Conservation (phyloP, 1,284 basidiomycete genomes). For the Ganoderma boninense region DNA sequence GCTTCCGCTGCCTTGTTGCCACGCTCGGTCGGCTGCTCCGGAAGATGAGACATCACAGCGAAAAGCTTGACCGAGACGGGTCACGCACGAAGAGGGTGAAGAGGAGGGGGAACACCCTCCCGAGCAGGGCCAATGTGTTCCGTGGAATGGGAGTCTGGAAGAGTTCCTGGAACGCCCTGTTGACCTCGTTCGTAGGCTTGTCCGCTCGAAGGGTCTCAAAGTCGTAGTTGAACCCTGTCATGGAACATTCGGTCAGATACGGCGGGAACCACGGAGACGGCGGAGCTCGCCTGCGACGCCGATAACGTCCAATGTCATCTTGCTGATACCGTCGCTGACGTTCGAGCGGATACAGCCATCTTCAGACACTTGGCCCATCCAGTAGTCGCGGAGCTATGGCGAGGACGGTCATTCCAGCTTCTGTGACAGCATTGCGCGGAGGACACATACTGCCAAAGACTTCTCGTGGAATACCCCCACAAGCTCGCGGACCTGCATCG, state of each 20-base stretch:
- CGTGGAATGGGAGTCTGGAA: conserved; percentile 9
- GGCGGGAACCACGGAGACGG: background rate
- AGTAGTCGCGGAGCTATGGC: conserved; percentile 41
- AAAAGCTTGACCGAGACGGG: background rate
- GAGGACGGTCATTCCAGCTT: background rate
- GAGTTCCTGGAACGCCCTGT: conserved; percentile 46
- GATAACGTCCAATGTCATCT: conserved; percentile 59
- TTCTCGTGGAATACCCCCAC: conserved; percentile 64
- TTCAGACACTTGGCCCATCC: conserved; percentile 28
- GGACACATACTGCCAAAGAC: conserved; percentile 49
- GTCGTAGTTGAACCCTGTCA: conserved; percentile 58
- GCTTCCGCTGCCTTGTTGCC: conserved; percentile 33
- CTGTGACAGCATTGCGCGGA: background rate
- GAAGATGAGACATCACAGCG: background rate
- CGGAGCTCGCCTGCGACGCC: conserved; percentile 53
- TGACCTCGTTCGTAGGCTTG: conserved; percentile 47
- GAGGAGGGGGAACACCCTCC: conserved; percentile 19
- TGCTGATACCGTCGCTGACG: conserved; percentile 50
- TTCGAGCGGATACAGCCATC: conserved; percentile 39
- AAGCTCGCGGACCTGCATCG: conserved; percentile 59
- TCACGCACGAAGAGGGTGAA: background rate
- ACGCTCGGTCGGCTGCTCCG: conserved; percentile 43
- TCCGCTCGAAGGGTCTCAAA: conserved; percentile 50
- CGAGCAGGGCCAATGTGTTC: background rate
- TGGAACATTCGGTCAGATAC: background rate